Evolutionary conservation across 768 basidiomycete genomes (phyloP).

Genomic region (Agaricus subrufescens): DNA sequence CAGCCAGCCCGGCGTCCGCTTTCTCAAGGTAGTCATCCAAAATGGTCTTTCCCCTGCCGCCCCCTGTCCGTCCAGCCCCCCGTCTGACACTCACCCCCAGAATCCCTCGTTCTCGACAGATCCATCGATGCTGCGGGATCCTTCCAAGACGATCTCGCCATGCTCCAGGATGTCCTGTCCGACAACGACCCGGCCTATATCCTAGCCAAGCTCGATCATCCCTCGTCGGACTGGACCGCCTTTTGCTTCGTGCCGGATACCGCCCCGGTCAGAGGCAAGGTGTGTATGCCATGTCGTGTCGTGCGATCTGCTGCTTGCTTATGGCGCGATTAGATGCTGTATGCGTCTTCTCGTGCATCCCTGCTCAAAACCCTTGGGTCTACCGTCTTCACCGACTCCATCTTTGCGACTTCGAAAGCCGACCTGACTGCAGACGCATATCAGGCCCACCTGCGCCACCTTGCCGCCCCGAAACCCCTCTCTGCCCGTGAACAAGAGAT

Average conservation of each 20-base stretch:
- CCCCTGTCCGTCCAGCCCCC: slow-evolving; percentile 3
- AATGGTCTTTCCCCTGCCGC: slow-evolving; percentile 57
- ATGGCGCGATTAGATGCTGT: slow-evolving; percentile 64
- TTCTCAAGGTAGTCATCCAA: slow-evolving; percentile 72
- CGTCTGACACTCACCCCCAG: slow-evolving; percentile 33
- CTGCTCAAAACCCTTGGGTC: slow-evolving; percentile 75
- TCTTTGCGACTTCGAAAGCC: slow-evolving; percentile 74
- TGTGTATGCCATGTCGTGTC: slow-evolving; percentile 18
- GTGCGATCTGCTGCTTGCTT: background rate
- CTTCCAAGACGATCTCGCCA: slow-evolving; percentile 57
- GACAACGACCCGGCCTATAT: slow-evolving; percentile 71
- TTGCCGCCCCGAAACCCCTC: slow-evolving; percentile 75
- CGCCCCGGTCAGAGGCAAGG: slow-evolving; percentile 81
- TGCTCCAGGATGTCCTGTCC: slow-evolving; percentile 54
- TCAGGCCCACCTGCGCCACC: slow-evolving; percentile 64
- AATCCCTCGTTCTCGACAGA: slow-evolving; percentile 60
- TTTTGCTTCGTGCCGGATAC: slow-evolving; percentile 81
- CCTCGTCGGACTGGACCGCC: slow-evolving; percentile 63
- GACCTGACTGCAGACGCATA: slow-evolving; percentile 71
- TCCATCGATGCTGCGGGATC: slow-evolving; percentile 45
- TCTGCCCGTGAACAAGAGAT: slow-evolving; percentile 81
- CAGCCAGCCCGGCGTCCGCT: slow-evolving; percentile 48
- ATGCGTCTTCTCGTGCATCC: slow-evolving; percentile 71
- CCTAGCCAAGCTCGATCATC: slow-evolving; percentile 58
- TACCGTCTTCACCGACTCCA: slow-evolving; percentile 59